Conservation (phyloP, 1,284 basidiomycete genomes). For the Grifola frondosa region DNA sequence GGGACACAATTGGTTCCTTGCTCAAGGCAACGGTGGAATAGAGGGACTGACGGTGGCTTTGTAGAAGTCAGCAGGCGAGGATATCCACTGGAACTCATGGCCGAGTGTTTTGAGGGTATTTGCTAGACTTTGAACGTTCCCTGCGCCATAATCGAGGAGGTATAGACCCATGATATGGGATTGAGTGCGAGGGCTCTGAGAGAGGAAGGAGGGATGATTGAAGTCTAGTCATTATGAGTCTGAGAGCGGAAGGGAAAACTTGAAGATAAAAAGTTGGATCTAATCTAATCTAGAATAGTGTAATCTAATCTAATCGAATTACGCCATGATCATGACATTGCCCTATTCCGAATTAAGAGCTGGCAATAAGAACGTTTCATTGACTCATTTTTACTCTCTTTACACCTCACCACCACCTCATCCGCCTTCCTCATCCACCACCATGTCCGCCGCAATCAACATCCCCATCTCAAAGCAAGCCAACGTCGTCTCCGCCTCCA, state of each 20-base stretch:
- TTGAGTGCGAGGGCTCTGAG: slow-evolving; percentile 4
- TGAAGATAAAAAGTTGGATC: slow-evolving; percentile 13
- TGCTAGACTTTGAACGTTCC: slow-evolving; percentile 91
- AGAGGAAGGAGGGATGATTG: neutral
- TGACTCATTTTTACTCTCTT: neutral
- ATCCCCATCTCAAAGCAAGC: slow-evolving; percentile 35
- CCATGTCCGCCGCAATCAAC: slow-evolving; percentile 38
- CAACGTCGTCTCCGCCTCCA: slow-evolving; percentile 39
- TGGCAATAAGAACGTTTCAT: neutral
- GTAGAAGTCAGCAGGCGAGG: slow-evolving; percentile 80
- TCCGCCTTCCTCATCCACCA: slow-evolving; percentile 18
- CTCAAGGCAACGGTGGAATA: slow-evolving; percentile 2
- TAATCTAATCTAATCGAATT: slow-evolving; percentile 9
- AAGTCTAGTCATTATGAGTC: slow-evolving; percentile 11
- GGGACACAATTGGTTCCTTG: slow-evolving; percentile 4
- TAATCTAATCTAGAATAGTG: slow-evolving; percentile 16
- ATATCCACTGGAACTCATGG: slow-evolving; percentile 90
- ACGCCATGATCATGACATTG: slow-evolving; percentile 15
- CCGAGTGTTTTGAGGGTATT: slow-evolving; percentile 91
- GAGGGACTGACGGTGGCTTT: slow-evolving; percentile 79
- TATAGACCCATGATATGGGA: slow-evolving; percentile 63
- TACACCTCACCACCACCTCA: neutral
- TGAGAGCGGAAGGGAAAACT: slow-evolving; percentile 7
- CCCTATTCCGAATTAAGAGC: slow-evolving; percentile 16
- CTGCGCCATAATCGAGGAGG: slow-evolving; percentile 94